A percentile compares a stretch with the other conserved stretches of the same genome.
phyloP scores from a whole-genome alignment of 169 alveolate genomes.

The Plasmodium chabaudi region DNA sequence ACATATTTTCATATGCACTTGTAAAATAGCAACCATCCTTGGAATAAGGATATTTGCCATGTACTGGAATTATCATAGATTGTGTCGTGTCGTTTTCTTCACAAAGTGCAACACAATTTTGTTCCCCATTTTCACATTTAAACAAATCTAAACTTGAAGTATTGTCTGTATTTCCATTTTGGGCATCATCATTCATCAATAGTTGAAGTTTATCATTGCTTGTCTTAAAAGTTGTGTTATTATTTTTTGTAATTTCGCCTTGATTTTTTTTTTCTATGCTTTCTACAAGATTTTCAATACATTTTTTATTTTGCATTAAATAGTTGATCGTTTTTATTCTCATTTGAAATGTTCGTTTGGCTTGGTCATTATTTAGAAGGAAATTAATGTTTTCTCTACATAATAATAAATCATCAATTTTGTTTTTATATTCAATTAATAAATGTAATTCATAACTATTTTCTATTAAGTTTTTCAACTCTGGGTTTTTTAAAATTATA shows the following conservation, averaged over 20 bases:
- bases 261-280: neutral
- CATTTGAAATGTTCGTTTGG: constrained; percentile 15
- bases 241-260: neutral
- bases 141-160: neutral
- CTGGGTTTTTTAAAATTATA: constrained; percentile 10
- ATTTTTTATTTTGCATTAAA: constrained; percentile 50
- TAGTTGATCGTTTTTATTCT: constrained; percentile 33
- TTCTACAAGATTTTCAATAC: constrained; percentile 32
- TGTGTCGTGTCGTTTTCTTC: too few relatives aligned
- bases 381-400: constrained; percentile 44
- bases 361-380: constrained; percentile 26
- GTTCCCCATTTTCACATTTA: neutral
- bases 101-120: neutral
- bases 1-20: constrained; percentile 42
- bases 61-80: neutral
- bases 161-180: neutral
- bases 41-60: neutral
- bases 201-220: neutral
- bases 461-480: constrained; percentile 15
- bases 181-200: neutral
- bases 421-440: constrained; percentile 63
- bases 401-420: constrained; percentile 57
- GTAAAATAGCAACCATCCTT: constrained; percentile 2
- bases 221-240: neutral
- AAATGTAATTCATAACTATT: constrained; percentile 56